These are phyloP conservation scores for Suillus bovinus DNA, from an alignment of 768 basidiomycete genomes.

Conservation along the genomic window DNA sequence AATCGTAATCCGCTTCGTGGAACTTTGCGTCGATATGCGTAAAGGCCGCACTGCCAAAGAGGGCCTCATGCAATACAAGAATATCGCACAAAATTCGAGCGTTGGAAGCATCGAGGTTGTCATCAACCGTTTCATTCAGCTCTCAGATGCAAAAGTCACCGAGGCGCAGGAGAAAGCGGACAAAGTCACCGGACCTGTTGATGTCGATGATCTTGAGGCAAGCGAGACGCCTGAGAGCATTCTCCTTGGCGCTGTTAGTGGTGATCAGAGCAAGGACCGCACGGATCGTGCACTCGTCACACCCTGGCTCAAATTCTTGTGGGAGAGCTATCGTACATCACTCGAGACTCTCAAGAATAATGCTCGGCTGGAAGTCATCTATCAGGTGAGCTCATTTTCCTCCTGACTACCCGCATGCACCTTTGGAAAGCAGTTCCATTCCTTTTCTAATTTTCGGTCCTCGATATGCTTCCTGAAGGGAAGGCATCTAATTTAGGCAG, in stretches of 20 bases:
- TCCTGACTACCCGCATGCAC: not conserved
- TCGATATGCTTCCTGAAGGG: constrained; percentile 4
- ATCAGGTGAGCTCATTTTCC: constrained; percentile 64
- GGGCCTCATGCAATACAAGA: constrained; percentile 96
- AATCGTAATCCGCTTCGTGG: constrained; percentile 93
- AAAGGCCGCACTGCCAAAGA: constrained; percentile 94
- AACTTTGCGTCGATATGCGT: constrained; percentile 93
- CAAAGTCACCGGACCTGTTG: constrained; percentile 66
- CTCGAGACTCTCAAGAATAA: constrained; percentile 97
- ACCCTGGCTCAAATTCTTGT: constrained; percentile 97
- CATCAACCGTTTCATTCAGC: constrained; percentile 80
- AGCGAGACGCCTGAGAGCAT: constrained; percentile 94
- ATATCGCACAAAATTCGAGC: constrained; percentile 92
- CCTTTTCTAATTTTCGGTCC: not conserved
- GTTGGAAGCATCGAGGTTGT: constrained; percentile 91
- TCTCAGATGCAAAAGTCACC: constrained; percentile 78
- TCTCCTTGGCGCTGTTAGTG: constrained; percentile 84
- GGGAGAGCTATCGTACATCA: constrained; percentile 96
- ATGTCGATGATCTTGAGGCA: constrained; percentile 94
- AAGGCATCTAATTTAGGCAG: not conserved
- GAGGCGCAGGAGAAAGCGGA: constrained; percentile 89
- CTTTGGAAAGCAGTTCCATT: constrained; percentile 3
- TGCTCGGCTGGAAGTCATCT: constrained; percentile 86
- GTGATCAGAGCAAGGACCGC: constrained; percentile 89
- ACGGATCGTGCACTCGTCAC: constrained; percentile 95